Conservation (phyloP, 768 basidiomycete species). For the button mushroom (Agaricus bisporus) region DNA sequence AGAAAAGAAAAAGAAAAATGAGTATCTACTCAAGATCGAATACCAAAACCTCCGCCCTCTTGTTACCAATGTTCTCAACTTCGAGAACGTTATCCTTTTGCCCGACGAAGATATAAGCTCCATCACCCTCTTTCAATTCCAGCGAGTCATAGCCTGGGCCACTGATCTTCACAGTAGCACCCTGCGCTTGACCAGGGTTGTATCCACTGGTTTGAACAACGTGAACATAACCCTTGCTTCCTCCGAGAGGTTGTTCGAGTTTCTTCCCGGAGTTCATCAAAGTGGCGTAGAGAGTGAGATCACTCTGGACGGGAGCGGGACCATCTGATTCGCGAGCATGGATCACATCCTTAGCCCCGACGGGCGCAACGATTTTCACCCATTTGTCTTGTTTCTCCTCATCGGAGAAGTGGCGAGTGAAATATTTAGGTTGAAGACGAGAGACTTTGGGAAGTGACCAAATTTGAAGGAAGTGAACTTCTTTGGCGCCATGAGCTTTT, state of each 20-base stretch:
- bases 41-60: conserved; percentile 66
- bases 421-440: conserved; percentile 71
- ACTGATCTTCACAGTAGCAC: conserved; percentile 50
- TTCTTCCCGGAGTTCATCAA: conserved; percentile 54
- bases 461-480: conserved; percentile 49
- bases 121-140: conserved; percentile 81
- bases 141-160: conserved; percentile 34
- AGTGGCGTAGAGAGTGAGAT: conserved; percentile 68
- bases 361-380: conserved; percentile 72
- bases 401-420: conserved; percentile 81
- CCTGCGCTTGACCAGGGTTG: conserved; percentile 48
- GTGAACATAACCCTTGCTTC: conserved; percentile 74
- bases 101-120: conserved; percentile 61
- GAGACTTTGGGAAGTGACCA: conserved; percentile 39
- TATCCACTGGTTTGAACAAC: conserved; percentile 83
- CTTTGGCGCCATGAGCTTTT: conserved; percentile 34
- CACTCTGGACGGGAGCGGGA: conserved; percentile 75
- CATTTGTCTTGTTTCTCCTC: conserved; percentile 73
- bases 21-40: conserved; percentile 62
- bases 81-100: conserved; percentile 32
- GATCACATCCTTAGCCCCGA: conserved; percentile 48
- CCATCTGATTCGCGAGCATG: conserved; percentile 59
- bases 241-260: conserved; percentile 46
- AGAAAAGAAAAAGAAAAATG: not conserved
- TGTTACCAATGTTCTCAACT: conserved; percentile 61